Percentiles rank a stretch among this genome's conserved stretches.
phyloP scores from a whole-genome alignment of 1,284 basidiomycete species.

The Fomitiporia mediterranea region DNA sequence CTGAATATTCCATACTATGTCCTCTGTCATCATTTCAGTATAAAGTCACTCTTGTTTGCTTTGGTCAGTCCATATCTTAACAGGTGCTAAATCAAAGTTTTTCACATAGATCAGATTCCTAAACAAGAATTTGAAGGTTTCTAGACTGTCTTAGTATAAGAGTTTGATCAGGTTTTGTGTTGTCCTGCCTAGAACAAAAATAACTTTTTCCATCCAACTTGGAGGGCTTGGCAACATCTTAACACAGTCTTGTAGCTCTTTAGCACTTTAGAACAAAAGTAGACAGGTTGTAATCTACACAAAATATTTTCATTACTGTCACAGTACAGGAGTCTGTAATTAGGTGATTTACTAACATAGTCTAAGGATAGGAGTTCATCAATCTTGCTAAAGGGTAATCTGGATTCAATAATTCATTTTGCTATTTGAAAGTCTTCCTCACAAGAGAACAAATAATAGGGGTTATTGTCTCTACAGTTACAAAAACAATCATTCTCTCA shows the following conservation, averaged over 20 bases:
- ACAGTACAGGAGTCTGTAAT: no score
- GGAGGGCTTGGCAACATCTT: neutral
- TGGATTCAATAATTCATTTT: neutral
- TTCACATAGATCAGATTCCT: neutral
- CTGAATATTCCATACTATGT: neutral
- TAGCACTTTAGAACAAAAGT: neutral
- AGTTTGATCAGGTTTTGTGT: neutral
- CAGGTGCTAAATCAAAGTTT: neutral
- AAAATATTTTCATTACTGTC: neutral
- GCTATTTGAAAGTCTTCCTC: neutral
- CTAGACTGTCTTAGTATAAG: neutral
- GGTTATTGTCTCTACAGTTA: neutral
- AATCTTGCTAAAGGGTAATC: neutral
- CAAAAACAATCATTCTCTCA: neutral
- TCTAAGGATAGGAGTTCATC: neutral
- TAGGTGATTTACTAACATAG: no score
- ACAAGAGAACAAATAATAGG: neutral
- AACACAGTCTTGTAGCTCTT: neutral
- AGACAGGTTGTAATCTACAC: neutral
- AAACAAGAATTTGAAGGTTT: neutral
- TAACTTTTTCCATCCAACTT: neutral
- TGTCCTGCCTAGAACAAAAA: neutral
- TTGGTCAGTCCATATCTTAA: neutral
- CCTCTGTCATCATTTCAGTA: neutral
- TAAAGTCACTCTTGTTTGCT: neutral